A percentile compares a stretch with the other conserved stretches of the same genome.
Conservation (phyloP, 2,329 filamentous ascomycete species). For the Ascochyta koolunga region DNA sequence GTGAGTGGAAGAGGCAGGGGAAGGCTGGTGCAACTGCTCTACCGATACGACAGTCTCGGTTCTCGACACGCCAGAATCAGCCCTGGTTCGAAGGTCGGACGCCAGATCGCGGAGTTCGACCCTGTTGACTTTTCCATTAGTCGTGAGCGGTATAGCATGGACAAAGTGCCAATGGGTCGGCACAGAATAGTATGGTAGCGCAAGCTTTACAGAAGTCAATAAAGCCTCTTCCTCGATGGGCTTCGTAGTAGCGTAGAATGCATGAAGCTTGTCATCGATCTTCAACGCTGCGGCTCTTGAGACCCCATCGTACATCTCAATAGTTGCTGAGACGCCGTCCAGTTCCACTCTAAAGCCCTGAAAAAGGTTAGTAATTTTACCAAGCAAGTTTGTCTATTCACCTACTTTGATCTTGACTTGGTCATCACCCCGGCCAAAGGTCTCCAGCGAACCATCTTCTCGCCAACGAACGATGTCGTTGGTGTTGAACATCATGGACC, state of each 20-base stretch:
- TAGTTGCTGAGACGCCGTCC: slow-evolving; percentile 58
- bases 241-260: slow-evolving; percentile 55
- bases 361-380: slow-evolving; percentile 8
- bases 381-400: not conserved
- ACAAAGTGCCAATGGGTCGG: slow-evolving; percentile 56
- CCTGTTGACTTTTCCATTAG: slow-evolving; percentile 65
- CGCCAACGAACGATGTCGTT: slow-evolving; percentile 65
- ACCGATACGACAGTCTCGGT: not conserved
- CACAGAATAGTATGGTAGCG: slow-evolving; percentile 63
- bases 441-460: slow-evolving; percentile 60
- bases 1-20: slow-evolving; percentile 16
- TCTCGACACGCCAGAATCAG: slow-evolving; percentile 10
- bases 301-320: slow-evolving; percentile 45
- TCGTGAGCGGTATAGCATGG: slow-evolving; percentile 56
- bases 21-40: not conserved
- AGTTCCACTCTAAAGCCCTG: slow-evolving; percentile 67
- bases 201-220: slow-evolving; percentile 48
- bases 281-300: slow-evolving; percentile 57
- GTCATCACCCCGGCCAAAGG: slow-evolving; percentile 64
- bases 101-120: slow-evolving; percentile 49
- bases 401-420: slow-evolving; percentile 64
- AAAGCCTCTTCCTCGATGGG: slow-evolving; percentile 41
- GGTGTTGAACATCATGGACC: slow-evolving; percentile 63
- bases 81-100: not conserved
- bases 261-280: slow-evolving; percentile 58